Base-by-base conservation (phyloP, 2,329 filamentous ascomycete genomes). In the Ophiocordyceps polyrhachis-furcata region DNA sequence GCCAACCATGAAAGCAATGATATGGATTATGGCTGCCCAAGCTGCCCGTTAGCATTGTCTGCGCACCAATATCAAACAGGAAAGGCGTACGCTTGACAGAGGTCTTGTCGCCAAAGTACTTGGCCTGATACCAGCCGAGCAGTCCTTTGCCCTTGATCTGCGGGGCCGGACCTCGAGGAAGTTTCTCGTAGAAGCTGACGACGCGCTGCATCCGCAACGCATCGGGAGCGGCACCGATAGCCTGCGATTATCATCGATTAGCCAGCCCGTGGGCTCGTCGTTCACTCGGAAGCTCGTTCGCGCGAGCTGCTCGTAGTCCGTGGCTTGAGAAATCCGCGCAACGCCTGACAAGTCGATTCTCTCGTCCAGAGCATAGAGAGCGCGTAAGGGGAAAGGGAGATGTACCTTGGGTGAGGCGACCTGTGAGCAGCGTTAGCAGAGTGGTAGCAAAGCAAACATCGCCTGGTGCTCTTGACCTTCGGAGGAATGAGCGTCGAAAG, bases 401-500 rank as follows among this genome's bases (percentile, higher is more conserved):
- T 38, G 19, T 83, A 91, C 84, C 71, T 76, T 82, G 52, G 84
- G 84, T 62, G 83, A 88, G 57, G 84, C 83, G 63, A 91, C 75
- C 83, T 88, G 4, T 11, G 15, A 15, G 43, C 12, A 15, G 28
- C 20, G 43, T 37, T 19, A 23, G 37, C 14, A 40, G 14, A 28
- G 3, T 32, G 43, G 11, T 3, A 19, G 20, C 8, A 23, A 15
- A 42, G 12, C 15, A 3, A 17, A 12, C 19, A 5, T 29, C 11
- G 14, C 4, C 6, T 17, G 41, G 12, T 15, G 25, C 25, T 28
- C 25, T 28, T 17, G 73, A 94, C 89, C 87, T 98, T 98, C 62
- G 93, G 91, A 58, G 93, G 93, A 60, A 98, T 95, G 68, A 98
- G 82, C 74, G 93, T 94, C 64, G 91, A 96, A 63, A 95, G 82